Base-by-base conservation (phyloP, 768 basidiomycete species). In the Botryobasidium botryosum region DNA sequence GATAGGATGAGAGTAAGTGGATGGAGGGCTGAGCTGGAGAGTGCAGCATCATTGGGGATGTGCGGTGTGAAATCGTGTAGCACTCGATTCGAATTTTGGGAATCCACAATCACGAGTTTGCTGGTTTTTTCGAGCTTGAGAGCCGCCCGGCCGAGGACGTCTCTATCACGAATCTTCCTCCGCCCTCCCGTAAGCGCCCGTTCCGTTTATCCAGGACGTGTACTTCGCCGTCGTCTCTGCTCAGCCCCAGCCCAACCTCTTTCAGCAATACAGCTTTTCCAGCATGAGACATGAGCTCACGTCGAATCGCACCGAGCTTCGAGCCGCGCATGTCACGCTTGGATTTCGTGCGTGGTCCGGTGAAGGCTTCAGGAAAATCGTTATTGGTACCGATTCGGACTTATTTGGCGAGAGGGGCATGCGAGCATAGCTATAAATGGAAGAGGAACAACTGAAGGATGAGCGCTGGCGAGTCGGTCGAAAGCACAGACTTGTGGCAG, bases 221-320 rank as follows among this genome's bases (percentile, higher is more conserved):
- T 27, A 26, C 15, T 25, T 41, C 23, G 10, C 13, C n/a, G 40
- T 7, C 53, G 4, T 49, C 52, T 29, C 5, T 8, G 17, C 38
- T 43, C 25, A 51, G 53, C n/a, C 31, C 32, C 15, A 53, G 39
- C n/a, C 43, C n/a, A 8, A 51, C 40, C 31, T 40, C 26, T 25
- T 48, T 32, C 12, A 55, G 38, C 21, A 23, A 13, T 4, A 52
- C 36, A 12, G 4, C 17, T 12, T 52, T 40, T 4, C 51, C 51
- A 3, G 43, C 31, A 12, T 38, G n/a, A 32, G n/a, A 54, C 44
- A 48, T 25, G 31, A 37, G 48, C 56, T 55, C 52, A 55, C 62
- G 53, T 48, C 54, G 50, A 55, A 58, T 59, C 52, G 64, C 53
- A 60, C 62, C 15, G 62, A 61, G 52, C 56, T 62, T 1, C 56